A percentile compares a stretch with the other conserved stretches of the same genome.
Conservation (phyloP, 2,329 filamentous ascomycete species). For the Alternaria postmessia region DNA sequence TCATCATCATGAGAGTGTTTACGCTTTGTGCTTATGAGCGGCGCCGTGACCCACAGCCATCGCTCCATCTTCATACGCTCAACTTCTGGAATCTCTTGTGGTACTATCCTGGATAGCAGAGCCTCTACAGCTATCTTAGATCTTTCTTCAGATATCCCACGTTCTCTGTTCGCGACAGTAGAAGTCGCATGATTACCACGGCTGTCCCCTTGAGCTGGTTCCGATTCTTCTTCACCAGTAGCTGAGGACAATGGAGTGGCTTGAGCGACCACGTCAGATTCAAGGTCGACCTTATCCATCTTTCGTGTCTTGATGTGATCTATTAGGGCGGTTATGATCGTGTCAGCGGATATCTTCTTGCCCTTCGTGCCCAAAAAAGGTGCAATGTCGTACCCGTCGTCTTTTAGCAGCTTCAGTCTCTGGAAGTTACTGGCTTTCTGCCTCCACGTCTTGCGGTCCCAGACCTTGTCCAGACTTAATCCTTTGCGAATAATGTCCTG, state of each 20-base stretch:
- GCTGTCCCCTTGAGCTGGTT: background rate
- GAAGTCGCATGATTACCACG: background rate
- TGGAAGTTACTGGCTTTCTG: slow-evolving; percentile 16
- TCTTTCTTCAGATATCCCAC: background rate
- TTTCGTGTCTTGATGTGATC: slow-evolving; percentile 6
- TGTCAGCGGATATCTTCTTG: background rate
- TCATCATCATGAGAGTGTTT: slow-evolving; percentile 7
- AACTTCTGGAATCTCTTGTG: background rate
- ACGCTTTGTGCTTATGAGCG: background rate
- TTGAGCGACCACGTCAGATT: background rate
- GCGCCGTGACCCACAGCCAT: background rate
- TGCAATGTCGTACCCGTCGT: slow-evolving; percentile 20
- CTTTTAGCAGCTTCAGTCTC: slow-evolving; percentile 17
- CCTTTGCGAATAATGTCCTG: slow-evolving; percentile 1
- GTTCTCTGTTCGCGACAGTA: background rate
- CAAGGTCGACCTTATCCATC: background rate
- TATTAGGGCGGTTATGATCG: slow-evolving; percentile 11
- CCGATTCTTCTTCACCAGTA: background rate
- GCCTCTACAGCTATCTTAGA: background rate
- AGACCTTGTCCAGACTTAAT: slow-evolving; percentile 9
- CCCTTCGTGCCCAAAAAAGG: background rate
- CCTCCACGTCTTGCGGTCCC: slow-evolving; percentile 18
- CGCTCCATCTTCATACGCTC: background rate
- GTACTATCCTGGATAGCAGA: background rate
- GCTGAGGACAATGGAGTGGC: background rate